These are phyloP conservation scores for Helichrysum umbraculigerum DNA, from an alignment of 129 eudicot genomes.

Conservation along the genomic window DNA sequence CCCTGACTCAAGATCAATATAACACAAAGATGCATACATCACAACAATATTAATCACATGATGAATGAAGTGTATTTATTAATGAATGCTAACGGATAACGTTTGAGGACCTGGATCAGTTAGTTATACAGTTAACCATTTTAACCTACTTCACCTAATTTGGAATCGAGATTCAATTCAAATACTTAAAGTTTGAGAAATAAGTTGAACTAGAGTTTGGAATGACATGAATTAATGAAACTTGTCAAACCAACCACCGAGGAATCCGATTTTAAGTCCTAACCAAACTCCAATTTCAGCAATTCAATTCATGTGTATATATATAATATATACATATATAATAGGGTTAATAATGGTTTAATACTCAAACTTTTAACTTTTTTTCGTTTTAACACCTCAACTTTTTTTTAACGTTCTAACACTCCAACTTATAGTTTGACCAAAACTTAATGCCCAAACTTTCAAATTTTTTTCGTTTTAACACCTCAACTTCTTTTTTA, in stretches of 20 bases:
- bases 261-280: conserved; percentile 10
- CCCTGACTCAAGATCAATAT: neutral
- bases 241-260: conserved; percentile 25
- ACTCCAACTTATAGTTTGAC: too few relatives aligned
- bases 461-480: too few relatives aligned
- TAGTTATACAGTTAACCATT: neutral
- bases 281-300: conserved; percentile 23
- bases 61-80: conserved; percentile 2
- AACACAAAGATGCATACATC: neutral
- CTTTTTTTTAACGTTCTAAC: too few relatives aligned
- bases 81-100: neutral
- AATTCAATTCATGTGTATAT: conserved; percentile 18
- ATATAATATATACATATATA: neutral
- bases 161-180: conserved; percentile 19
- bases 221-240: conserved; percentile 24
- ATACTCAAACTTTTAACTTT: too few relatives aligned
- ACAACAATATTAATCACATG: neutral
- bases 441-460: too few relatives aligned
- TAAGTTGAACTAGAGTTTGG: conserved; percentile 8
- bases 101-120: neutral
- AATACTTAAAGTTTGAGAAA: neutral
- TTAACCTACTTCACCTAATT: conserved; percentile 17
- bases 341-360: too few relatives aligned
- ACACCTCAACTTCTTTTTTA: too few relatives aligned
- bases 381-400: too few relatives aligned